These are phyloP conservation scores for Ilex asprella DNA, from an alignment of 257 asterid genomes.

Conservation along the genomic window DNA sequence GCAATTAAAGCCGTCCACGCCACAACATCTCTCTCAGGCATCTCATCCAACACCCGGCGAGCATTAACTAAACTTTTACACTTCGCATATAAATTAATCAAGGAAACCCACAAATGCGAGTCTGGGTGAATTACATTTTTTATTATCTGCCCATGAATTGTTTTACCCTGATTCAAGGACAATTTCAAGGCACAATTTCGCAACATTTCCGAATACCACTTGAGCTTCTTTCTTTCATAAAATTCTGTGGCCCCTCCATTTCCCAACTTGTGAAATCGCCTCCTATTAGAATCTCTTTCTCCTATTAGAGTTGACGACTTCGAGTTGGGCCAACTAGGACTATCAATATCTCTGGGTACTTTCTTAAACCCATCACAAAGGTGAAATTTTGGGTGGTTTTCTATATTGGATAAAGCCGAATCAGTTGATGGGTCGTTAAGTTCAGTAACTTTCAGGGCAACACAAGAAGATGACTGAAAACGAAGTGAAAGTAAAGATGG, in stretches of 20 bases:
- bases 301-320: conserved; percentile 9
- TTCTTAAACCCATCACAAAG: conserved; percentile 8
- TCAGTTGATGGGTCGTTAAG: background rate
- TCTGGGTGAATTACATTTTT: conserved; percentile 51
- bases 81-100: conserved; percentile 68
- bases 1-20: conserved; percentile 76
- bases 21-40: conserved; percentile 57
- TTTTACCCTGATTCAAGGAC: conserved; percentile 49
- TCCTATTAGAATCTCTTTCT: conserved; percentile 15
- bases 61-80: conserved; percentile 47
- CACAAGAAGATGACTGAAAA: conserved; percentile 20
- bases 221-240: conserved; percentile 20
- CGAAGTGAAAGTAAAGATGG: conserved; percentile 13
- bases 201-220: conserved; percentile 54
- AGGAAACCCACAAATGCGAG: conserved; percentile 58
- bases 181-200: conserved; percentile 38
- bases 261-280: conserved; percentile 4
- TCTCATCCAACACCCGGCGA: conserved; percentile 37
- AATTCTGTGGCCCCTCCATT: conserved; percentile 12
- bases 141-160: conserved; percentile 50
- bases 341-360: conserved; percentile 1
- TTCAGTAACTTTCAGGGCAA: conserved; percentile 21
- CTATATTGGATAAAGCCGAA: conserved; percentile 3
- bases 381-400: conserved; percentile 10
- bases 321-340: conserved; percentile 7